phyloP scores from a whole-genome alignment of 208 protist species.

The Strigomonas culicis region DNA sequence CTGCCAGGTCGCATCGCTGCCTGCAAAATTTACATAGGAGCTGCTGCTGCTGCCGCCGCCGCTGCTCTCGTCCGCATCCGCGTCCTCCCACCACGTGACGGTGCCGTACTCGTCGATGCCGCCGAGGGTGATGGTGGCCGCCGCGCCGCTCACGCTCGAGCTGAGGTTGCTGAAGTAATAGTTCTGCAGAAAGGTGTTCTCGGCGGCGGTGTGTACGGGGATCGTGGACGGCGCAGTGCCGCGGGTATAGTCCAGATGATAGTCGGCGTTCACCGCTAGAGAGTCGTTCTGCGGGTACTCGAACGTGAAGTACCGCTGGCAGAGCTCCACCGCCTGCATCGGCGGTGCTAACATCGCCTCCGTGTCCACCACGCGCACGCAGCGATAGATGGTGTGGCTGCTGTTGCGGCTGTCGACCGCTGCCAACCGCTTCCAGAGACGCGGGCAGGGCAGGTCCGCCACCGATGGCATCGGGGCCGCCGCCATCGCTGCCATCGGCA shows the following conservation, averaged over 20 bases:
- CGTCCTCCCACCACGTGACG: slow-evolving; percentile 33
- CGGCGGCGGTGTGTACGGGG: slow-evolving; percentile 2
- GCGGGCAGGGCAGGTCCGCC: background rate
- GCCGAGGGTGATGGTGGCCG: slow-evolving; percentile 13
- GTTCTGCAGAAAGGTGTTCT: background rate
- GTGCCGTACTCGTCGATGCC: slow-evolving; percentile 28
- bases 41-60: background rate
- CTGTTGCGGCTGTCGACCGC: background rate
- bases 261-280: background rate
- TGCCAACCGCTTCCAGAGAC: background rate
- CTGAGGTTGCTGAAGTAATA: background rate
- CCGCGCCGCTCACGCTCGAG: background rate
- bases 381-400: background rate
- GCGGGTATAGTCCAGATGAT: background rate
- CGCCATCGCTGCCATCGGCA: no score
- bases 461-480: background rate
- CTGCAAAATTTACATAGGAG: slow-evolving; percentile 1
- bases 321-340: slow-evolving; percentile 8
- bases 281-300: background rate
- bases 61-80: background rate
- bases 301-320: slow-evolving; percentile 6
- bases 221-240: background rate
- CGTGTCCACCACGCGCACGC: slow-evolving; percentile 6
- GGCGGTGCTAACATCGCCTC: slow-evolving; percentile 14
- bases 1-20: slow-evolving; percentile 17